These are phyloP conservation scores for Anthracocystis walkeri DNA, from an alignment of 1,284 basidiomycete genomes.

Conservation along the genomic window DNA sequence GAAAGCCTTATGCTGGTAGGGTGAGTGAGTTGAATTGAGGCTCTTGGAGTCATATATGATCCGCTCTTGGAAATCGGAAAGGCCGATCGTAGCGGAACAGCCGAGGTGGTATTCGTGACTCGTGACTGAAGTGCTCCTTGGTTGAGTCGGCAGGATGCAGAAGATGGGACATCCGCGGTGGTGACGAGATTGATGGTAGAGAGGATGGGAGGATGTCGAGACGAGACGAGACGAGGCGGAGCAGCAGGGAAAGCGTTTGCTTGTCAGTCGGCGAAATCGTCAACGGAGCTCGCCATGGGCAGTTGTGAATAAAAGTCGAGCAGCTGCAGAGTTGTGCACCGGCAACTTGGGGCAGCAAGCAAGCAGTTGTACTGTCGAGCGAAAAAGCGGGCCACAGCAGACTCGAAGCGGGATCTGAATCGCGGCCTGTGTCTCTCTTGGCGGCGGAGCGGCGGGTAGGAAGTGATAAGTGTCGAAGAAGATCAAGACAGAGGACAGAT, in stretches of 20 bases:
- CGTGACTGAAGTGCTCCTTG: background rate
- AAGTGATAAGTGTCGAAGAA: constrained; percentile 5
- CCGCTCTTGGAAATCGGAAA: background rate
- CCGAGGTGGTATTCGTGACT: no score
- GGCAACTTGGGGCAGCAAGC: background rate
- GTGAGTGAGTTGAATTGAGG: background rate
- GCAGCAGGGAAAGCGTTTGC: background rate
- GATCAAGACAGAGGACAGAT: background rate
- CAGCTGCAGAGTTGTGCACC: background rate
- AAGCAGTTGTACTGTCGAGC: no score
- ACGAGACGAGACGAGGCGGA: background rate
- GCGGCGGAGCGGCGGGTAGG: background rate
- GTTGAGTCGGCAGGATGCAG: background rate
- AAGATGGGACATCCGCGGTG: background rate
- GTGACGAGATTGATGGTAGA: background rate
- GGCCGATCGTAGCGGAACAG: constrained; percentile 5
- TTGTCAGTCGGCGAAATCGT: background rate
- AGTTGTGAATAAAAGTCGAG: background rate
- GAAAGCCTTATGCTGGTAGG: background rate
- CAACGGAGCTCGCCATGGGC: background rate
- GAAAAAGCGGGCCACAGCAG: no score
- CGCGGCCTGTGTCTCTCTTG: no score
- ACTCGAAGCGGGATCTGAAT: no score
- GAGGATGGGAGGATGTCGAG: background rate
- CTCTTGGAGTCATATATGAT: background rate